A percentile compares a stretch with the other conserved stretches of the same genome.
Evolutionary conservation across 2,329 filamentous ascomycete genomes (phyloP).

Genomic region (Hypoxylon sp.): DNA sequence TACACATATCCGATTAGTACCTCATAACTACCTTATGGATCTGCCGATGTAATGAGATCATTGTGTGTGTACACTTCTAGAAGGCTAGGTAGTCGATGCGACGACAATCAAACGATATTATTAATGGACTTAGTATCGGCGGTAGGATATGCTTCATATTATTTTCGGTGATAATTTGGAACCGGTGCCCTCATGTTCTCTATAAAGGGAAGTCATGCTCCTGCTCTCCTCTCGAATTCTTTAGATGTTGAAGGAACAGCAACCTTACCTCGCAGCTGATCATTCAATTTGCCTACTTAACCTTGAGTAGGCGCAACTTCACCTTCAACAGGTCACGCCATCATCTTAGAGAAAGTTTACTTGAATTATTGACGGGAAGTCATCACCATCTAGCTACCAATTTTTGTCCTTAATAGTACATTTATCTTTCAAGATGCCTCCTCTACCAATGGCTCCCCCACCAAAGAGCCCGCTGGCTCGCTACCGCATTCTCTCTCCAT

Average conservation of each 20-base stretch:
- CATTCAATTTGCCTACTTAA: neutral
- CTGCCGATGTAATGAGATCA: slow-evolving; percentile 27
- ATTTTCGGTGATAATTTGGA: slow-evolving; percentile 15
- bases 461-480: slow-evolving; percentile 73
- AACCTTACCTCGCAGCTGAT: neutral
- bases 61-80: neutral
- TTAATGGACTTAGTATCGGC: slow-evolving; percentile 21
- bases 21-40: neutral
- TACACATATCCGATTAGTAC: neutral
- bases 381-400: neutral
- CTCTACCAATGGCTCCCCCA: slow-evolving; percentile 53
- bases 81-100: slow-evolving; percentile 11
- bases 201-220: slow-evolving; percentile 24
- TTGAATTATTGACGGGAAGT: slow-evolving; percentile 7
- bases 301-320: neutral
- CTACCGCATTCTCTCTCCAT: slow-evolving; percentile 76
- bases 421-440: slow-evolving; percentile 25
- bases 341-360: slow-evolving; percentile 16
- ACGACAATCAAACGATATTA: slow-evolving; percentile 18
- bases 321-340: neutral
- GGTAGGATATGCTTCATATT: slow-evolving; percentile 12
- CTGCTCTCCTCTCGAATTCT: neutral
- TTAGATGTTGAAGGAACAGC: slow-evolving; percentile 2
- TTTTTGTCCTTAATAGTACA: neutral
- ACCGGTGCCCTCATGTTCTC: neutral